phyloP scores from a whole-genome alignment of 495 filamentous ascomycete genomes.

The Tuber melanosporum region DNA sequence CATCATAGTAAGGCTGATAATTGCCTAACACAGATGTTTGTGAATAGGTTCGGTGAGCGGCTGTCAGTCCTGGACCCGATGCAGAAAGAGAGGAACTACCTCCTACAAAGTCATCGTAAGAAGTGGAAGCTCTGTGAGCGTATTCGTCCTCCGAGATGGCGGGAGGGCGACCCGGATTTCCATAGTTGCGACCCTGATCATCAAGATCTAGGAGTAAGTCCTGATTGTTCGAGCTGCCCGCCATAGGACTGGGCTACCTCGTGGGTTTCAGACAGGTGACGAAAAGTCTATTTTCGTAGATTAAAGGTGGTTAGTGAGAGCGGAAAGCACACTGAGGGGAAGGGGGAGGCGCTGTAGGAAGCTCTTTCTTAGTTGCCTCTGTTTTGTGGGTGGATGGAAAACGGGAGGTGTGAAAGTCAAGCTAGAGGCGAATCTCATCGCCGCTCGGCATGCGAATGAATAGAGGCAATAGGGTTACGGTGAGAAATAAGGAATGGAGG shows the following conservation, averaged over 20 bases:
- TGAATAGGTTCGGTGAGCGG: conserved; percentile 57
- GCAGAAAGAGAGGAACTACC: conserved; percentile 33
- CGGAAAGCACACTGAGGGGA: conserved; percentile 8
- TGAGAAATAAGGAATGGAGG: neutral
- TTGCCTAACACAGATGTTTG: conserved; percentile 78
- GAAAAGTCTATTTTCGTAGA: conserved; percentile 11
- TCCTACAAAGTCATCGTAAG: conserved; percentile 93
- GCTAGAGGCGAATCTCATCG: conserved; percentile 35
- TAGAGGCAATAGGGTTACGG: neutral
- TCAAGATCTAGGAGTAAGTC: conserved; percentile 42
- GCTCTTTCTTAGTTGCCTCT: conserved; percentile 18
- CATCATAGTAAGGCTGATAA: conserved; percentile 83
- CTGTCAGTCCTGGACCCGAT: conserved; percentile 14
- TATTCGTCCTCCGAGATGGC: conserved; percentile 34
- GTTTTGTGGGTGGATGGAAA: conserved; percentile 22
- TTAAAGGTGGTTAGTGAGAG: conserved; percentile 9
- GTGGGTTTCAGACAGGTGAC: conserved; percentile 16
- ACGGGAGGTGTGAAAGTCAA: conserved; percentile 11
- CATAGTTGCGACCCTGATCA: conserved; percentile 41
- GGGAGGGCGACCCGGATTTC: conserved; percentile 38
- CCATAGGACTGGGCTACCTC: conserved; percentile 35
- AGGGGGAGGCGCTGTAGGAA: conserved; percentile 23
- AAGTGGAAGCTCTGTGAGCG: conserved; percentile 68
- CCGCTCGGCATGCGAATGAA: conserved; percentile 10
- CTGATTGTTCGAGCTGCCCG: conserved; percentile 38